These are phyloP conservation scores for Claviceps africana DNA, from an alignment of 2,329 filamentous ascomycete species.

Conservation along the genomic window DNA sequence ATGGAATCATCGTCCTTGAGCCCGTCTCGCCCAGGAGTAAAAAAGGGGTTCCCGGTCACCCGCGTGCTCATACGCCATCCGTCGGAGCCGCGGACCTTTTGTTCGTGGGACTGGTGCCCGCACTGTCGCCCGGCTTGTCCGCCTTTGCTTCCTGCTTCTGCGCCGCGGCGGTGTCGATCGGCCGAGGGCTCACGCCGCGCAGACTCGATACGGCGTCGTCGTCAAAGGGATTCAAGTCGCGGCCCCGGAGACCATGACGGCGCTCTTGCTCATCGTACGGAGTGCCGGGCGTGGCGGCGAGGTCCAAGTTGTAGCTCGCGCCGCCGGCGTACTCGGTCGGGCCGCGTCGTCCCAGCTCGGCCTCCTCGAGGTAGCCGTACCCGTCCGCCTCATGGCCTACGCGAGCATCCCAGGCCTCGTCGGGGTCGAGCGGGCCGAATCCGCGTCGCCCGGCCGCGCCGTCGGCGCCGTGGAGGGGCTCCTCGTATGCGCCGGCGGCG, in stretches of 20 bases:
- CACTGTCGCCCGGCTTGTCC: constrained; percentile 18
- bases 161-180: constrained; percentile 39
- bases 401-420: constrained; percentile 74
- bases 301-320: constrained; percentile 35
- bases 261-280: constrained; percentile 20
- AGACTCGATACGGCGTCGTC: constrained; percentile 52
- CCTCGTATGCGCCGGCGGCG: constrained; percentile 59
- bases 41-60: too few relatives aligned
- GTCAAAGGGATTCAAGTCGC: constrained; percentile 55
- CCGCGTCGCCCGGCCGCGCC: constrained; percentile 34
- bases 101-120: constrained; percentile 48
- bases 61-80: constrained; percentile 49
- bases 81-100: constrained; percentile 51
- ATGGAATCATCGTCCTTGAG: background rate
- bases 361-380: constrained; percentile 63
- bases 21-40: background rate
- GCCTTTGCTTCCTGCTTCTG: constrained; percentile 12
- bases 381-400: constrained; percentile 60
- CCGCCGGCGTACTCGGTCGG: constrained; percentile 22
- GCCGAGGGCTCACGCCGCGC: constrained; percentile 62
- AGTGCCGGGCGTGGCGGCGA: constrained; percentile 25
- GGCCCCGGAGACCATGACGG: constrained; percentile 17
- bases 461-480: constrained; percentile 28
- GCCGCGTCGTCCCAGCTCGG: constrained; percentile 46
- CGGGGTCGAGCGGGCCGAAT: constrained; percentile 60